A percentile compares a stretch with the other conserved stretches of the same genome.
These are phyloP conservation scores for Neonectria faginata DNA, from an alignment of 2,329 filamentous ascomycete genomes.

Conservation along the genomic window DNA sequence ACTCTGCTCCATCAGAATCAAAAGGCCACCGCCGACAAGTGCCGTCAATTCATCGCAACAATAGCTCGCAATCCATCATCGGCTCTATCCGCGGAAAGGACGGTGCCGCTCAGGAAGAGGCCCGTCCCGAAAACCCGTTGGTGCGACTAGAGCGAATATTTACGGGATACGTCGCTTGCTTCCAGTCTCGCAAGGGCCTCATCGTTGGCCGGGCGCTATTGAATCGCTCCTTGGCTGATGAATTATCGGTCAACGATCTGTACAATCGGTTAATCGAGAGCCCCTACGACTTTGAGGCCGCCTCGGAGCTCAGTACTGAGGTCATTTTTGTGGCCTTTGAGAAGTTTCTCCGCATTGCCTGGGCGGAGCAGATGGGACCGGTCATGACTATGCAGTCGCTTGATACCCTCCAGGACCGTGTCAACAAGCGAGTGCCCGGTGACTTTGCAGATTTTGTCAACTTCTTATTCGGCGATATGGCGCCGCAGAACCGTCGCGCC, in stretches of 20 bases:
- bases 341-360: constrained; percentile 89
- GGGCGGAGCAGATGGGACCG: constrained; percentile 88
- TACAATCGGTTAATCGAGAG: constrained; percentile 91
- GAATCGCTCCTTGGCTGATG: constrained; percentile 76
- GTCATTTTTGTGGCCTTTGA: constrained; percentile 93
- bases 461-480: constrained; percentile 73
- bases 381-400: constrained; percentile 80
- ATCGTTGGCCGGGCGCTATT: constrained; percentile 83
- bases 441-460: constrained; percentile 79
- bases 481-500: constrained; percentile 78
- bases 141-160: constrained; percentile 86
- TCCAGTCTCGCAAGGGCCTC: constrained; percentile 88
- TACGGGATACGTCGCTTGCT: constrained; percentile 81
- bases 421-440: constrained; percentile 74
- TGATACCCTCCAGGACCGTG: constrained; percentile 77
- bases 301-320: constrained; percentile 81
- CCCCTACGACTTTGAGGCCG: constrained; percentile 80
- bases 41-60: constrained; percentile 56
- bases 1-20: constrained; percentile 44
- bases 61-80: constrained; percentile 66
- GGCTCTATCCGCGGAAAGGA: constrained; percentile 65
- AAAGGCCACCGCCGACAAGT: constrained; percentile 56
- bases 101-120: constrained; percentile 57
- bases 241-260: constrained; percentile 85
- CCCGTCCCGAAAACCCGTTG: constrained; percentile 72